These are phyloP conservation scores for Zymoseptoria passerinii DNA, from an alignment of 2,329 filamentous ascomycete species.

Conservation along the genomic window DNA sequence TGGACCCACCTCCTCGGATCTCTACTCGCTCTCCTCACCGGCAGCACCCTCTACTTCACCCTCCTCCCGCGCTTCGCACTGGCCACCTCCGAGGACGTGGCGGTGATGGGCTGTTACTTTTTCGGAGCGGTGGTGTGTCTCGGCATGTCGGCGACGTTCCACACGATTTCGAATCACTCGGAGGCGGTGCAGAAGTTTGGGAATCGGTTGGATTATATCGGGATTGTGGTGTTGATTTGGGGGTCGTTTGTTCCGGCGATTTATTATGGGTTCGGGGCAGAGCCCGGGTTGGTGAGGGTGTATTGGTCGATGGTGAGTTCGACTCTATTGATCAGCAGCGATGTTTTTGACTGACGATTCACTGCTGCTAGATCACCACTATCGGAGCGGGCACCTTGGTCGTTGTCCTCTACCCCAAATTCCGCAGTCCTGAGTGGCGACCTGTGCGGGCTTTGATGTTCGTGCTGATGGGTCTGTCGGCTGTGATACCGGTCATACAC, in stretches of 20 bases:
- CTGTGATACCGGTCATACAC: constrained; percentile 74
- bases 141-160: constrained; percentile 58
- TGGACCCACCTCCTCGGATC: constrained; percentile 64
- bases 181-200: constrained; percentile 68
- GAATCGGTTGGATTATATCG: constrained; percentile 90
- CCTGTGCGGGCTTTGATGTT: constrained; percentile 87
- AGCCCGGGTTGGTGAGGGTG: constrained; percentile 53
- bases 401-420: constrained; percentile 72
- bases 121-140: constrained; percentile 47
- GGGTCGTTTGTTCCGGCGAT: constrained; percentile 84
- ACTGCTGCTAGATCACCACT: constrained; percentile 55
- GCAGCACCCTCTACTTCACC: constrained; percentile 46
- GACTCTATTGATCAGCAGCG: too few species aligned
- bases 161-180: constrained; percentile 80
- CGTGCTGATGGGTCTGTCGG: constrained; percentile 74
- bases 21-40: constrained; percentile 47
- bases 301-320: constrained; percentile 73
- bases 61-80: constrained; percentile 58
- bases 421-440: constrained; percentile 74
- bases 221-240: constrained; percentile 85
- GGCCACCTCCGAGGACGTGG: constrained; percentile 55
- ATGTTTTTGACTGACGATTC: too few species aligned
- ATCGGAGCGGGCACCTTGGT: constrained; percentile 68
- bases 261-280: constrained; percentile 76
- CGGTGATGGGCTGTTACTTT: constrained; percentile 73